A percentile compares a stretch with the other conserved stretches of the same genome.
Conservation (phyloP, 768 basidiomycete species). For the Tylopilus vinaceipallidus region DNA sequence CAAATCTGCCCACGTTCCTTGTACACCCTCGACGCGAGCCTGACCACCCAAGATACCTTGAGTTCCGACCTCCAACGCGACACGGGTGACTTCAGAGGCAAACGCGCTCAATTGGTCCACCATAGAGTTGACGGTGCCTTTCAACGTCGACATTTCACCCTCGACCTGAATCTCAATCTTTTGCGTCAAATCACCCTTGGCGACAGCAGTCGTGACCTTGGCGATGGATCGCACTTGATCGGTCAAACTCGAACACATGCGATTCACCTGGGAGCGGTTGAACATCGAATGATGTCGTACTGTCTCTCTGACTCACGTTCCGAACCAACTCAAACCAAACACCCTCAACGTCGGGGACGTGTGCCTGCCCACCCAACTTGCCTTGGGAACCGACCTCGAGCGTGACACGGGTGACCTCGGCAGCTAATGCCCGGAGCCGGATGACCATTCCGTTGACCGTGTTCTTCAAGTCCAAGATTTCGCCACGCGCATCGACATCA, state of each 20-base stretch:
- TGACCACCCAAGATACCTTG: conserved; percentile 90
- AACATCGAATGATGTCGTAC: conserved; percentile 1
- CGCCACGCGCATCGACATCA: conserved; percentile 86
- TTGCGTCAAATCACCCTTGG: conserved; percentile 86
- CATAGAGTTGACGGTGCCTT: conserved; percentile 90
- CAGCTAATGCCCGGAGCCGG: conserved; percentile 61
- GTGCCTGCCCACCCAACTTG: conserved; percentile 84
- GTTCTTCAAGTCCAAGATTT: conserved; percentile 80
- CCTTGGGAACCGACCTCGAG: conserved; percentile 87
- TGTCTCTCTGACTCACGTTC: conserved; percentile 46
- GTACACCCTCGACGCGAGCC: conserved; percentile 85
- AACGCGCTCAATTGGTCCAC: conserved; percentile 87
- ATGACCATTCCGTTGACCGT: conserved; percentile 55
- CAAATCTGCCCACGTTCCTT: conserved; percentile 91
- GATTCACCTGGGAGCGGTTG: conserved; percentile 52
- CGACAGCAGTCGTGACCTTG: conserved; percentile 85
- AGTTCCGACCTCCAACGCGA: conserved; percentile 88
- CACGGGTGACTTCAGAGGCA: conserved; percentile 77
- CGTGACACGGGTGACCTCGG: conserved; percentile 82
- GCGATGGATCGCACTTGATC: conserved; percentile 84
- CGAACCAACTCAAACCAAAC: conserved; percentile 83
- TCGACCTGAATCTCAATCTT: conserved; percentile 91
- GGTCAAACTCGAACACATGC: conserved; percentile 79
- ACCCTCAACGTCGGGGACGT: conserved; percentile 88
- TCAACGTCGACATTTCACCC: conserved; percentile 83